Evolutionary conservation across 768 basidiomycete genomes (phyloP).

Genomic region (Lactarius deliciosus): DNA sequence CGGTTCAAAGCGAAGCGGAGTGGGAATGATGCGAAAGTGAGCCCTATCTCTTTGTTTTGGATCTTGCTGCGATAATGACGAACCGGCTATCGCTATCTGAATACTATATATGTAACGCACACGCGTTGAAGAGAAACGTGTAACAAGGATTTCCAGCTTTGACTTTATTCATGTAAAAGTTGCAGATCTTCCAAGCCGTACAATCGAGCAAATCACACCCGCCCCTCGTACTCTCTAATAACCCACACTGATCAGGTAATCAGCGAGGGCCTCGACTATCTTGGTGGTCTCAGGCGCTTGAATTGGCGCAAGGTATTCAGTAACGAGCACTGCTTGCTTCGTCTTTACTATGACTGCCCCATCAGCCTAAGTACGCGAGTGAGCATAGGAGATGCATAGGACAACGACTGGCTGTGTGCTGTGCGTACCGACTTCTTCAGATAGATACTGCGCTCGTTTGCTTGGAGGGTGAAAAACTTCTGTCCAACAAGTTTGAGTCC

Average conservation of each 20-base stretch:
- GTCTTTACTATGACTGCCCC: slow-evolving; percentile 78
- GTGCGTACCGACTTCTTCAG: slow-evolving; percentile 75
- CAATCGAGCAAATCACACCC: slow-evolving; percentile 15
- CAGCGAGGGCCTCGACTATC: slow-evolving; percentile 67
- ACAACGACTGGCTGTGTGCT: background rate
- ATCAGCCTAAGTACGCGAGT: slow-evolving; percentile 51
- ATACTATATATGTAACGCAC: slow-evolving; percentile 7
- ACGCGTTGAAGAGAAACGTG: background rate
- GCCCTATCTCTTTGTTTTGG: background rate
- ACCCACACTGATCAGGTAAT: slow-evolving; percentile 64
- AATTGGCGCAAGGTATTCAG: slow-evolving; percentile 63
- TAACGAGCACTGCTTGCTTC: slow-evolving; percentile 80
- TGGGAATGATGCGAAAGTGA: no score
- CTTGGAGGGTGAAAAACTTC: slow-evolving; percentile 74
- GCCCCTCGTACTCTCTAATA: slow-evolving; percentile 44
- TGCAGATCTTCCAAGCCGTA: slow-evolving; percentile 14
- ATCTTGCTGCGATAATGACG: background rate
- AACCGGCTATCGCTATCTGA: slow-evolving; percentile 6
- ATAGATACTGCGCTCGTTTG: slow-evolving; percentile 54
- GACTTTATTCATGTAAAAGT: background rate
- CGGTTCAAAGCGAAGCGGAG: no score
- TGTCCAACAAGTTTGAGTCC: slow-evolving; percentile 65
- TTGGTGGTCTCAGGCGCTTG: slow-evolving; percentile 67
- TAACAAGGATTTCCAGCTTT: background rate
- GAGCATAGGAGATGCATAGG: background rate